phyloP scores from a whole-genome alignment of 768 basidiomycete species.

The Sutorius australiensis region DNA sequence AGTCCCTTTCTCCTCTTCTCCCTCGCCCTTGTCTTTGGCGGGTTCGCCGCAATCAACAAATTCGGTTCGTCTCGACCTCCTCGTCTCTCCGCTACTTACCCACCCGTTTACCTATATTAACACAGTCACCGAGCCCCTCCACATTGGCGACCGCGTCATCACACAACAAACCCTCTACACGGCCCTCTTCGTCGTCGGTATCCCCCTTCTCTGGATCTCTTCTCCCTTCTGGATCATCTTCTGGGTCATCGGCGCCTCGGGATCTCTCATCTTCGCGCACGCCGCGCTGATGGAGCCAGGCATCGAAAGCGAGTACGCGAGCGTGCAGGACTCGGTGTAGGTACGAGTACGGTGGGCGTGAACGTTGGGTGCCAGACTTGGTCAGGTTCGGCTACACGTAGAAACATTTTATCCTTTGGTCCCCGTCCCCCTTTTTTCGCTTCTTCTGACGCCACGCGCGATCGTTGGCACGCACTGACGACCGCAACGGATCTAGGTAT shows the following conservation, averaged over 20 bases:
- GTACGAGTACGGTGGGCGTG: background rate
- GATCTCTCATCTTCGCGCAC: conserved; percentile 80
- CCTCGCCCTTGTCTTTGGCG: conserved; percentile 84
- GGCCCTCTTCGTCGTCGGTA: conserved; percentile 84
- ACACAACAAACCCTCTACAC: conserved; percentile 91
- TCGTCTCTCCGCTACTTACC: background rate
- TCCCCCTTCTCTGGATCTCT: conserved; percentile 79
- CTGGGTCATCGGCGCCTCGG: conserved; percentile 90
- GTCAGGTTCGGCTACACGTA: too few relatives aligned
- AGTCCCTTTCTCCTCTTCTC: conserved; percentile 82
- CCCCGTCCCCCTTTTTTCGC: too few relatives aligned
- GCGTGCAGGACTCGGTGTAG: conserved; percentile 62
- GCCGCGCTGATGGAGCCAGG: conserved; percentile 91
- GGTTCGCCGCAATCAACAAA: conserved; percentile 84
- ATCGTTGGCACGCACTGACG: too few relatives aligned
- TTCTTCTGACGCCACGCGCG: too few relatives aligned
- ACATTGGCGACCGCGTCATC: conserved; percentile 74
- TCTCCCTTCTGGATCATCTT: conserved; percentile 83
- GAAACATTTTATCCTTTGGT: too few relatives aligned
- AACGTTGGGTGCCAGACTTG: too few relatives aligned
- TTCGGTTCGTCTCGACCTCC: conserved; percentile 55
- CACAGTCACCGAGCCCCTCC: conserved; percentile 78
- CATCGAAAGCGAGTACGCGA: conserved; percentile 87
- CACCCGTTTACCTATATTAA: background rate
- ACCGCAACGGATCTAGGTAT: too few relatives aligned